Percentiles rank a stretch among this genome's conserved stretches.
phyloP scores from a whole-genome alignment of 805 yeast genomes.

The Blastobotrys muscicola region DNA sequence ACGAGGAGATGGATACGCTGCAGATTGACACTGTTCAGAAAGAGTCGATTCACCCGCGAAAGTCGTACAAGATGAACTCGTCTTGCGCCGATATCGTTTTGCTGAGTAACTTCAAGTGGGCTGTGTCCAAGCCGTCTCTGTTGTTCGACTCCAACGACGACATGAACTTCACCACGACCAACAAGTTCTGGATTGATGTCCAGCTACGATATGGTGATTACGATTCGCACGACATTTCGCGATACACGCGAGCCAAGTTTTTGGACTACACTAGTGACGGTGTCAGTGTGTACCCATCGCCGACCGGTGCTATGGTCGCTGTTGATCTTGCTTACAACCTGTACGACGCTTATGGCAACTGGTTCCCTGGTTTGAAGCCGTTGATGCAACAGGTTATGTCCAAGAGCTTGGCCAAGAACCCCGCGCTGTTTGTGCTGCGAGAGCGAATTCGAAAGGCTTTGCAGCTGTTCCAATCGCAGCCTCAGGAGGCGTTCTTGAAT shows the following conservation, averaged over 20 bases:
- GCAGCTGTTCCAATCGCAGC: slow-evolving; percentile 87
- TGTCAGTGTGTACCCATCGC: slow-evolving; percentile 78
- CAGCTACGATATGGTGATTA: slow-evolving; percentile 95
- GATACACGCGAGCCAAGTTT: slow-evolving; percentile 87
- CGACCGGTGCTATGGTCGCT: slow-evolving; percentile 85
- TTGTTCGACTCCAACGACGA: slow-evolving; percentile 62
- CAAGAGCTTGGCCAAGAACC: slow-evolving; percentile 90
- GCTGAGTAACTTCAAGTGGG: slow-evolving; percentile 71
- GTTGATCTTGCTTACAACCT: slow-evolving; percentile 91
- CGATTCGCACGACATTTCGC: slow-evolving; percentile 92
- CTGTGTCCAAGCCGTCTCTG: slow-evolving; percentile 64
- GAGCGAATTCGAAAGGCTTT: slow-evolving; percentile 92
- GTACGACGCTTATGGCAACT: slow-evolving; percentile 93
- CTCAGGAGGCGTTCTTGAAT: slow-evolving; percentile 83
- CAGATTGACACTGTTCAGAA: slow-evolving; percentile 82
- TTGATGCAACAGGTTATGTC: slow-evolving; percentile 85
- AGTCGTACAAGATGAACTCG: slow-evolving; percentile 94
- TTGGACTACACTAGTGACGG: slow-evolving; percentile 88
- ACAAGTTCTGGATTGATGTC: slow-evolving; percentile 87
- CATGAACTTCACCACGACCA: slow-evolving; percentile 44
- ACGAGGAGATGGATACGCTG: slow-evolving; percentile 72
- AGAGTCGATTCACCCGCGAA: slow-evolving; percentile 91
- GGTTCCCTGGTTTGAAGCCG: slow-evolving; percentile 94
- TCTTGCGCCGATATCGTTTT: slow-evolving; percentile 87
- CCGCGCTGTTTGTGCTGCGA: slow-evolving; percentile 81